Conservation (phyloP, 2,329 filamentous ascomycete genomes). For the Paecilomyces formosus region DNA sequence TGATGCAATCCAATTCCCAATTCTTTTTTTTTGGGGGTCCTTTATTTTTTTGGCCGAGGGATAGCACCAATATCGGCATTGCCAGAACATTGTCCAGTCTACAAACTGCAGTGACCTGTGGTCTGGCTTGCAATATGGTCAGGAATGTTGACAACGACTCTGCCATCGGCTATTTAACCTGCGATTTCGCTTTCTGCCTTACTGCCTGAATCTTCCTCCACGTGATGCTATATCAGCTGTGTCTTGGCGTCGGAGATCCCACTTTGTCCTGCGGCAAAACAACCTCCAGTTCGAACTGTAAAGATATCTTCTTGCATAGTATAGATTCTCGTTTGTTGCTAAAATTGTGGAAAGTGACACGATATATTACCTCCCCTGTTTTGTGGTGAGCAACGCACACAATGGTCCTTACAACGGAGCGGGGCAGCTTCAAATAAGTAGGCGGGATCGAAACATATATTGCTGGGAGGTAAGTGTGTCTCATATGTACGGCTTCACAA, state of each 20-base stretch:
- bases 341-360: not conserved
- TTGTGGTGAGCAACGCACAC: not conserved
- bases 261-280: not conserved
- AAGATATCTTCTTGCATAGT: not conserved
- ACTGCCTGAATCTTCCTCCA: not conserved
- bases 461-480: not conserved
- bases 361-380: not conserved
- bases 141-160: not conserved
- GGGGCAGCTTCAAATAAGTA: not conserved
- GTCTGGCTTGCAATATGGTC: too few relatives aligned
- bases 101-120: too few relatives aligned
- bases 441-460: not conserved
- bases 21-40: not conserved
- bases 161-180: not conserved
- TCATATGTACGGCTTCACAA: not conserved
- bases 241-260: not conserved
- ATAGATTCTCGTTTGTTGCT: not conserved
- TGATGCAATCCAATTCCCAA: constrained; percentile 24
- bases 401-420: not conserved
- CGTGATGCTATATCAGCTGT: not conserved
- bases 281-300: not conserved
- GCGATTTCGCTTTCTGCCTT: not conserved
- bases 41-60: not conserved
- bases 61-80: not conserved
- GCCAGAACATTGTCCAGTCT: too few relatives aligned